Conservation (phyloP, 2,329 filamentous ascomycete species). For the Ophiocordyceps camponoti-rufipedis region DNA sequence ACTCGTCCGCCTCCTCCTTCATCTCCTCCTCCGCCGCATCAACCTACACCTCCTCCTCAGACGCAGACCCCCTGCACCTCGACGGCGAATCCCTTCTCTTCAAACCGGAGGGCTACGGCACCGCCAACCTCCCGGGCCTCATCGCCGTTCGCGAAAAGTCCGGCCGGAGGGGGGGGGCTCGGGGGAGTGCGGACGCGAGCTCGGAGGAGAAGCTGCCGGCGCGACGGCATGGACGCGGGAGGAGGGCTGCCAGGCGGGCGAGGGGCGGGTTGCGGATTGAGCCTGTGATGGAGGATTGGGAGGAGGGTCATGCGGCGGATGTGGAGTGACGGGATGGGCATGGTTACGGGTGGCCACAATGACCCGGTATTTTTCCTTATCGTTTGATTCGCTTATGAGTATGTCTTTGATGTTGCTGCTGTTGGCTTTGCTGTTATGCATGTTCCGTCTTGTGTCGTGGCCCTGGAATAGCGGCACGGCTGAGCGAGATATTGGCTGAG, state of each 20-base stretch:
- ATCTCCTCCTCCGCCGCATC: neutral
- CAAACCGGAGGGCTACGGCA: neutral
- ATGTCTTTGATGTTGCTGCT: neutral
- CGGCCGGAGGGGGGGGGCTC: neutral
- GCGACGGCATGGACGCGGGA: neutral
- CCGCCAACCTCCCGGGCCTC: neutral
- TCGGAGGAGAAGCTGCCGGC: neutral
- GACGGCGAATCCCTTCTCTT: neutral
- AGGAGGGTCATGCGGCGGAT: constrained; percentile 1
- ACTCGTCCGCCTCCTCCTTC: neutral
- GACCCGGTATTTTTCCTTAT: neutral
- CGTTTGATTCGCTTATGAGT: too few species aligned
- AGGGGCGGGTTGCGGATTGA: neutral
- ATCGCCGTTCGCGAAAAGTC: neutral
- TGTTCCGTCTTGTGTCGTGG: neutral
- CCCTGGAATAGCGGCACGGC: too few species aligned
- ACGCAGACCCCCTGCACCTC: neutral
- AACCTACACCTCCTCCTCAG: neutral
- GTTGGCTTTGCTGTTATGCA: neutral
- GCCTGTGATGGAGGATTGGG: constrained; percentile 1
- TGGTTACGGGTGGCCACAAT: too few species aligned
- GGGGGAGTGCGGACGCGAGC: neutral
- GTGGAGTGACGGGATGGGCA: neutral
- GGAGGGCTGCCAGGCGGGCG: neutral
- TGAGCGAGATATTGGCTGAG: too few species aligned